Evolutionary conservation across 1,284 basidiomycete species (phyloP), one percentile per base, ranked within the genome.

Genomic region (Omphalotus olearius): DNA sequence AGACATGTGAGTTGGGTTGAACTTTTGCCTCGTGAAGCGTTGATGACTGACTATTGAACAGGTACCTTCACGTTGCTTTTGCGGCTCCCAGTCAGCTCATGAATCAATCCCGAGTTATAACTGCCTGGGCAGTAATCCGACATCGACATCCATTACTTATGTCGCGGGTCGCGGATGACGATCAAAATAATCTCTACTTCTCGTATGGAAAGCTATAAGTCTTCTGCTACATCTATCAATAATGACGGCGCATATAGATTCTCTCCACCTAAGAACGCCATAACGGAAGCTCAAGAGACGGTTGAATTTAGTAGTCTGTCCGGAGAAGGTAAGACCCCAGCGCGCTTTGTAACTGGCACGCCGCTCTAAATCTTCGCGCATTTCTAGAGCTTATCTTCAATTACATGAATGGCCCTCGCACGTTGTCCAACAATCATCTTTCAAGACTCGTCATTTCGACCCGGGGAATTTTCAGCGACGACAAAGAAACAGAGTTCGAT

Each of bases 381-480:
- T 4, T 13, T 17, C 17, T 41, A 66, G 72, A 67, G 42, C 61
- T 77, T 11, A 72, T 78, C 53, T 62, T 65, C 30, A 47, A 57
- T 1, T 76, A 79, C 55, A 70, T 79, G 57, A 76, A 78, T 56
- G 76, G 76, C 0, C 62, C 70, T 11, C 69, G 77, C 6, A 66
- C 66, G 1, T 71, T 84, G 9, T 75, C 74, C 11, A 69, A 78
- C 49, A 55, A 65, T 0, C 63, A 72, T 10, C 73, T 82, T 33
- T 73, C 76, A 1, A 71, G 69, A 51, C 71, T 82, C 41, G 62
- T 80, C 48, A 63, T 75, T 13, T 75, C 79, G 1, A 56, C 56
- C 25, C 14, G 16, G 0, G n/a, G 36, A 10, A 13, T 5, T 6
- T 18, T 0, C 10, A 38, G 10, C 47, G 28, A 44, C 37, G 50